Evolutionary conservation across 805 yeast species (phyloP).

Genomic region (Kuraishia ogatae): DNA sequence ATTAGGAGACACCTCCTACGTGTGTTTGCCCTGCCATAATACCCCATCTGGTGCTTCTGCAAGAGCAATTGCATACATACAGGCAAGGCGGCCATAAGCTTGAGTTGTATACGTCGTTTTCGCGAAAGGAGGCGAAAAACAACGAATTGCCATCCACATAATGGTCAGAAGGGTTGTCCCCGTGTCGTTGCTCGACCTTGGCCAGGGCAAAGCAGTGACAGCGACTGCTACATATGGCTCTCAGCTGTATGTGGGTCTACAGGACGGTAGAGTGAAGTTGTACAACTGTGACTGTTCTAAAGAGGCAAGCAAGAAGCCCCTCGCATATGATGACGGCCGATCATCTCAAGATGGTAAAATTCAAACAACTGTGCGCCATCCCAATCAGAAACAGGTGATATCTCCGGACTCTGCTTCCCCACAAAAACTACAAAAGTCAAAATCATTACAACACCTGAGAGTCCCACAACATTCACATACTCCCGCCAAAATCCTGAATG

Average conservation of each 20-base stretch:
- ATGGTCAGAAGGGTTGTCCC: not conserved
- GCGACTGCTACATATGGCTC: constrained; percentile 10
- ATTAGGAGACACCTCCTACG: too few relatives aligned
- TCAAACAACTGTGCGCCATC: not conserved
- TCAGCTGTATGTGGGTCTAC: constrained; percentile 13
- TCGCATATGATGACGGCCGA: not conserved
- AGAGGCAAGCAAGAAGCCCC: not conserved
- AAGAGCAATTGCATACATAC: too few relatives aligned
- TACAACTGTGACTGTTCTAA: constrained; percentile 9
- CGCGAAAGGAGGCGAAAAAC: not conserved
- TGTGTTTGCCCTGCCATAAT: too few relatives aligned
- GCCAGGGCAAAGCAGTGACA: constrained; percentile 9
- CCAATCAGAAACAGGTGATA: not conserved
- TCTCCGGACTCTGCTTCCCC: not conserved
- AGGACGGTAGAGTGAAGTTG: constrained; percentile 10
- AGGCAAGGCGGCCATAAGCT: too few relatives aligned
- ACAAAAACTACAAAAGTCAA: not conserved
- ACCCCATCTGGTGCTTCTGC: too few relatives aligned
- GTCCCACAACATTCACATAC: not conserved
- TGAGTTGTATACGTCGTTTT: too few relatives aligned
- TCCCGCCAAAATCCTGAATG: too few relatives aligned
- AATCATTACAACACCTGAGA: not conserved
- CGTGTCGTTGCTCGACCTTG: constrained; percentile 5
- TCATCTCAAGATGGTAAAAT: not conserved
- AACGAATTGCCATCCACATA: not conserved